Evolutionary conservation across 1,284 basidiomycete species (phyloP).

Genomic region (Apiotrichum porosum): DNA sequence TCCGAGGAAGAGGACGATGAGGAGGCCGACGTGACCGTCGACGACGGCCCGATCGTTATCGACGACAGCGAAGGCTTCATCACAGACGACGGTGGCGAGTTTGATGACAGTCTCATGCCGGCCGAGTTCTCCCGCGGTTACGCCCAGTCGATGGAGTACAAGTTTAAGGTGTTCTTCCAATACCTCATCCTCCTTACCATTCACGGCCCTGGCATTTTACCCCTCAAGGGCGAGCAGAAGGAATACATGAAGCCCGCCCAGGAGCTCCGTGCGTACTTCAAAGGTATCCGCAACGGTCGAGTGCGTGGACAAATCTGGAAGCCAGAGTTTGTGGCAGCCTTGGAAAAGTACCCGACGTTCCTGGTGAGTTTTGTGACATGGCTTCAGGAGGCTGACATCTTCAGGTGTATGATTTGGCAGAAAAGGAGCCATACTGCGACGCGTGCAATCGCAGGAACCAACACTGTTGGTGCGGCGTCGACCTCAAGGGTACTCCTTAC

Average conservation of each 20-base stretch:
- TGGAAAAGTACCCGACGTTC: conserved; percentile 60
- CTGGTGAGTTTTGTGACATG: background rate
- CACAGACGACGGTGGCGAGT: conserved; percentile 62
- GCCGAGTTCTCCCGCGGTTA: conserved; percentile 69
- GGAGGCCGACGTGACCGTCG: conserved; percentile 10
- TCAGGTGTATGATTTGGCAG: background rate
- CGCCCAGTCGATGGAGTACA: conserved; percentile 54
- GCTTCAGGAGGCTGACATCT: background rate
- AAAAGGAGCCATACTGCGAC: conserved; percentile 3
- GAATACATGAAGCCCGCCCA: conserved; percentile 12
- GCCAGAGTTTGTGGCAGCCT: conserved; percentile 59
- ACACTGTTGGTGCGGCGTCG: background rate
- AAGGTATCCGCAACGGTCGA: background rate
- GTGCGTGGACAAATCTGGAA: conserved; percentile 55
- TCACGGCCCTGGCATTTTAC: conserved; percentile 31
- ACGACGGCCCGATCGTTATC: conserved; percentile 8
- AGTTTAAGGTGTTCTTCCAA: conserved; percentile 64
- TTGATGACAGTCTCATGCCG: conserved; percentile 56
- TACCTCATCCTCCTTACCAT: conserved; percentile 75
- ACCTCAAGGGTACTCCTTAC: background rate
- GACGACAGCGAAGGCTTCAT: conserved; percentile 59
- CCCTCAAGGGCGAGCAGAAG: conserved; percentile 19
- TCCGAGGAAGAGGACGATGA: conserved; percentile 30
- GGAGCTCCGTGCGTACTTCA: background rate
- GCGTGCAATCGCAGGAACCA: conserved; percentile 9